These are phyloP conservation scores for Botrytis byssoidea DNA, from an alignment of 2,329 filamentous ascomycete species.

Conservation along the genomic window DNA sequence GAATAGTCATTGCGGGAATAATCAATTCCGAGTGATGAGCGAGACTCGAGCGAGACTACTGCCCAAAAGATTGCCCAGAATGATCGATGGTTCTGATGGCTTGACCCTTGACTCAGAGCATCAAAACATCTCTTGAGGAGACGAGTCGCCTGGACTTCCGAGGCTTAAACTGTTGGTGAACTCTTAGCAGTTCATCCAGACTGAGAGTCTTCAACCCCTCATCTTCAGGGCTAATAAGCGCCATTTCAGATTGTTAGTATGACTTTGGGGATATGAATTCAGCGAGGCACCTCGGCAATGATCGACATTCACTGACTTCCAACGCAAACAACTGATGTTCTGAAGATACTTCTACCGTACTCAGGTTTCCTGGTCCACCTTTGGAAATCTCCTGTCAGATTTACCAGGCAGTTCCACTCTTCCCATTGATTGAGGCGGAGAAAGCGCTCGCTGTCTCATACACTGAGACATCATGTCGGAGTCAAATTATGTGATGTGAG, in stretches of 20 bases:
- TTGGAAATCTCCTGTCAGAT: neutral
- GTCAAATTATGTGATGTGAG: neutral
- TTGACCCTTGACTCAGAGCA: neutral
- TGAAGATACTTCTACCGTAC: too few relatives aligned
- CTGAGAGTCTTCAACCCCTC: neutral
- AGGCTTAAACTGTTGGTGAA: neutral
- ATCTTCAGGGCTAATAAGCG: neutral
- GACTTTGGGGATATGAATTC: neutral
- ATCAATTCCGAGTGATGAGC: neutral
- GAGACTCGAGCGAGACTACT: neutral
- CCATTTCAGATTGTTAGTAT: neutral
- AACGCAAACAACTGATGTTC: neutral
- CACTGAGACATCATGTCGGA: neutral
- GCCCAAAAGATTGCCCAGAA: neutral
- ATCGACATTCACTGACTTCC: neutral
- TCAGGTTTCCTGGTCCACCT: neutral
- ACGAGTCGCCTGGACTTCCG: neutral
- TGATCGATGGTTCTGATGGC: neutral
- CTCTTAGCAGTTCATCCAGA: neutral
- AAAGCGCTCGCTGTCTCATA: neutral
- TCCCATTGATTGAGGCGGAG: neutral
- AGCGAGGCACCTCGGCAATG: neutral
- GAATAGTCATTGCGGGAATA: neutral
- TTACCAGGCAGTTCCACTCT: neutral
- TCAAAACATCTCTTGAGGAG: neutral